These are phyloP conservation scores for Harringtonia lauricola DNA, from an alignment of 2,329 filamentous ascomycete genomes.

Conservation along the genomic window DNA sequence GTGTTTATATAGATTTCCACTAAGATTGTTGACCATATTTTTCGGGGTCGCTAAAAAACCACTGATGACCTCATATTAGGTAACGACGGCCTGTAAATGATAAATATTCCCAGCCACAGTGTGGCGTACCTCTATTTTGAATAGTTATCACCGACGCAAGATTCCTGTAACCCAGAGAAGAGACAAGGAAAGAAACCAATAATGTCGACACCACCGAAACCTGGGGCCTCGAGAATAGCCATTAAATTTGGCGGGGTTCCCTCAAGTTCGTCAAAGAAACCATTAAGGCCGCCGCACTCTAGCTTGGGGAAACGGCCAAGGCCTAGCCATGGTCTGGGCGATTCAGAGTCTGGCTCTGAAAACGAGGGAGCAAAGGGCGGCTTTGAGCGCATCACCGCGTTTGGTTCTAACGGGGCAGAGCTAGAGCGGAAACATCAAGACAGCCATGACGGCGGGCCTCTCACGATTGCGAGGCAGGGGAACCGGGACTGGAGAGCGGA, in stretches of 20 bases:
- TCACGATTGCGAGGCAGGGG: constrained; percentile 15
- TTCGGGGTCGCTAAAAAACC: too few species aligned
- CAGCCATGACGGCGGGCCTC: constrained; percentile 10
- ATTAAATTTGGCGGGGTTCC: constrained; percentile 31
- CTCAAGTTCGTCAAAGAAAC: constrained; percentile 13
- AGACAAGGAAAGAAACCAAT: not conserved
- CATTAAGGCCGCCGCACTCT: constrained; percentile 23
- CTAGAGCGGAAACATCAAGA: constrained; percentile 10
- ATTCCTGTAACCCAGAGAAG: too few species aligned
- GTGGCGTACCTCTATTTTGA: too few species aligned
- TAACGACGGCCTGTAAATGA: too few species aligned
- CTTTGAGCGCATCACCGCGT: constrained; percentile 20
- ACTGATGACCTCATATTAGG: too few species aligned
- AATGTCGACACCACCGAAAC: constrained; percentile 27
- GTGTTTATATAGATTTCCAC: too few species aligned
- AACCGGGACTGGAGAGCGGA: constrained; percentile 22
- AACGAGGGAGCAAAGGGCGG: constrained; percentile 15
- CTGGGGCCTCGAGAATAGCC: constrained; percentile 29
- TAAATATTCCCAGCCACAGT: too few species aligned
- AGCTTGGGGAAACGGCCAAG: constrained; percentile 38
- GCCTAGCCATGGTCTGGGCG: constrained; percentile 25
- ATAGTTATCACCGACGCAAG: too few species aligned
- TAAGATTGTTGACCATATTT: too few species aligned
- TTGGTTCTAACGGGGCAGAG: constrained; percentile 17
- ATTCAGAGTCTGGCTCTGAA: constrained; percentile 27